These are phyloP conservation scores for Aspergillus brasiliensis DNA, from an alignment of 2,329 filamentous ascomycete species.

Conservation along the genomic window DNA sequence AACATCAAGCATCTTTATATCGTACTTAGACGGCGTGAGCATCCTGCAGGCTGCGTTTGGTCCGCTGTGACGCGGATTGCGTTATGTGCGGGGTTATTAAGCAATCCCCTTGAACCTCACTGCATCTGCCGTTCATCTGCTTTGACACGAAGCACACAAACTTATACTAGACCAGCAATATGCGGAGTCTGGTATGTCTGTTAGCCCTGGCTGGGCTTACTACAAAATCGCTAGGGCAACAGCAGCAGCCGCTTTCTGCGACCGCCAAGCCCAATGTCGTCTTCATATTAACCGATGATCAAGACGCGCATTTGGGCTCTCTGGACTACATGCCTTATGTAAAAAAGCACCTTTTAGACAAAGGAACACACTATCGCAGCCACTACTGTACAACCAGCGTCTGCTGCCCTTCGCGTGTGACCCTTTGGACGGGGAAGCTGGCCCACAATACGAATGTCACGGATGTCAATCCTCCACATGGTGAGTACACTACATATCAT, in stretches of 20 bases:
- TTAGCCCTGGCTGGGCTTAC: background rate
- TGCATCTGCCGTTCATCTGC: too few species aligned
- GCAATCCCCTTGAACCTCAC: too few species aligned
- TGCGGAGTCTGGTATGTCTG: background rate
- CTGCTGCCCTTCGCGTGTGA: constrained; percentile 67
- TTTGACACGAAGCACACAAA: background rate
- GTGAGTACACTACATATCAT: background rate
- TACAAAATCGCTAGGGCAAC: background rate
- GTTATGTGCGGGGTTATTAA: too few species aligned
- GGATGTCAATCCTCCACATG: constrained; percentile 36
- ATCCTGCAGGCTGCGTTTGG: too few species aligned
- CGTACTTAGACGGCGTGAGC: too few species aligned
- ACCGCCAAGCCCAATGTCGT: constrained; percentile 57
- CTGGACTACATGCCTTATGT: constrained; percentile 55
- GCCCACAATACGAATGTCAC: constrained; percentile 73
- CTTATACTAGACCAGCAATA: background rate
- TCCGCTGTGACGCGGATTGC: too few species aligned
- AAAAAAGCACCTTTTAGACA: constrained; percentile 29
- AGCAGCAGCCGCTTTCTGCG: background rate
- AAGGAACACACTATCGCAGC: constrained; percentile 60
- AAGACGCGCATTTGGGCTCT: constrained; percentile 50
- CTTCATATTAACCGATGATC: constrained; percentile 69
- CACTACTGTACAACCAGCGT: constrained; percentile 65
- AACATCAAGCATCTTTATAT: too few species aligned
- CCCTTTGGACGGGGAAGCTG: constrained; percentile 63